Base-by-base conservation (phyloP, 2,329 filamentous ascomycete genomes). In the Exophiala xenobiotica region DNA sequence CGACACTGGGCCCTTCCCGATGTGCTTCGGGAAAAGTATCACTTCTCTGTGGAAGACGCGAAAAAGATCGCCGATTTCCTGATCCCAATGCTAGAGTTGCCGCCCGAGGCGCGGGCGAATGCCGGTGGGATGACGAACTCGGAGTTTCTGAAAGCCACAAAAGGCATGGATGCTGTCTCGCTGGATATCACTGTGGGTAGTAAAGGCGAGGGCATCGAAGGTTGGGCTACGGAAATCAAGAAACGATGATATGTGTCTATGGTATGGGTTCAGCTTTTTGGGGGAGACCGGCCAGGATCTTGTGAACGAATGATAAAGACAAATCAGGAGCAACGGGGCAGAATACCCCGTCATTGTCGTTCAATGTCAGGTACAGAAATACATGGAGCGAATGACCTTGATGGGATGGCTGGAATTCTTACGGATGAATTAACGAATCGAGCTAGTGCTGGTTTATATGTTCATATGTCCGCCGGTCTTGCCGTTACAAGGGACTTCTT, bases 1-100 rank as follows among this genome's bases (percentile, higher is more conserved):
- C 87, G 93, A 46, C 92, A 97, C 72, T 99, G 93, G 93, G 90
- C 91, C 0, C 76, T 99, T 4, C 83, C 91, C 0, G 92, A 97
- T 64, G 93, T 99, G 1, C 78, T 99, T 24, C 82, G 87, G 54
- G 93, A 99, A 71, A 99, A 99, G 68, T 99, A 99, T 66, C 93
- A 97, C 69, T 97, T 96, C 71, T 85, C 82, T 59, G 82, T 88
- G 9, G 83, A 95, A 44, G 90, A 96, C 62, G 83, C 82, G 38
- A 87, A 85, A 71, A 82, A 82, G 54, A 86, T 96, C 58, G 79
- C 85, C 12, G 87, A 88, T 22, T 96, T 99, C 71, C 70, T 99
- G 51, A 77, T 85, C 1, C 93, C 93, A 0, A 95, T 97, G 90
- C 77, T 99, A 31, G 90, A 96, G 69, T 75, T 99, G 19, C 74